Evolutionary conservation across 2,329 filamentous ascomycete genomes (phyloP).

Genomic region (Paecilomyces dactylethromorphus): DNA sequence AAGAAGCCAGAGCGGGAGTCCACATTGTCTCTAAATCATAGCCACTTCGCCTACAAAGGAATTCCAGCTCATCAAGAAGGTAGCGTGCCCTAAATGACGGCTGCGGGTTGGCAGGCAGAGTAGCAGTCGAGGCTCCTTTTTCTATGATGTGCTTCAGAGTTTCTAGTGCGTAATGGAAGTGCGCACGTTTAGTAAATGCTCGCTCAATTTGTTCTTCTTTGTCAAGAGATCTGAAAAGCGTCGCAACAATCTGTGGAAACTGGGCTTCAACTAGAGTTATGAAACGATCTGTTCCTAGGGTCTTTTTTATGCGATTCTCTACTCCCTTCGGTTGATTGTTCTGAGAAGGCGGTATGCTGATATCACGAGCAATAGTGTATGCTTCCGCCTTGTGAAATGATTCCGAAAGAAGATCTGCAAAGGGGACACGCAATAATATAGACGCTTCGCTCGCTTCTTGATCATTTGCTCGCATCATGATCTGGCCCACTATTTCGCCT

Average conservation of each 20-base stretch:
- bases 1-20: constrained; percentile 67
- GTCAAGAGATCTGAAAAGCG: constrained; percentile 70
- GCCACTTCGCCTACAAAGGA: constrained; percentile 67
- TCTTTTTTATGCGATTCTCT: constrained; percentile 59
- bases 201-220: constrained; percentile 69
- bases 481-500: constrained; percentile 70
- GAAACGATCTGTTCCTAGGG: constrained; percentile 63
- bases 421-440: constrained; percentile 47
- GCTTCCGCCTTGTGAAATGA: constrained; percentile 75
- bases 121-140: constrained; percentile 58
- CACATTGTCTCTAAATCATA: constrained; percentile 62
- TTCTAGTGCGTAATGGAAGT: constrained; percentile 55
- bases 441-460: constrained; percentile 57
- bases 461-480: constrained; percentile 73
- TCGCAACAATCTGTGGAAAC: constrained; percentile 70
- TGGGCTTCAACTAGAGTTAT: constrained; percentile 57
- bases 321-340: constrained; percentile 48
- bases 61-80: constrained; percentile 66
- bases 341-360: constrained; percentile 42
- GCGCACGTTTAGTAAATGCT: constrained; percentile 54
- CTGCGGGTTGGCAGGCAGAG: constrained; percentile 72
- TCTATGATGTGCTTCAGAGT: constrained; percentile 63
- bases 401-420: constrained; percentile 53
- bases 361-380: constrained; percentile 76
- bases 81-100: constrained; percentile 77